Base-by-base conservation (phyloP, 805 yeast species). In the Starmerella vaccinii region DNA sequence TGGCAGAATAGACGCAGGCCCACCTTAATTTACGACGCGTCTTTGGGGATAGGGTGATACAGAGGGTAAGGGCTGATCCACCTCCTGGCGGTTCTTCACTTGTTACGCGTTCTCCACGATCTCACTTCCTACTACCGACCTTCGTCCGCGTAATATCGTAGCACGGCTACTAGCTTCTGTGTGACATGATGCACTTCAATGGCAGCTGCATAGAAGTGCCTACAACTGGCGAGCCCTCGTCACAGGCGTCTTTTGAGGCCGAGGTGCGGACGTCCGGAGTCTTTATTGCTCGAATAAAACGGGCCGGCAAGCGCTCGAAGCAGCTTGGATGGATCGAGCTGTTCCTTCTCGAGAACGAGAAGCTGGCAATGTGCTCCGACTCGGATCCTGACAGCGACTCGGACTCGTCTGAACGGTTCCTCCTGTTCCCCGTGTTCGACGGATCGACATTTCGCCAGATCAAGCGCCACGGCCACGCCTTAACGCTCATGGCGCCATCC, bases 401-500 rank as follows among this genome's bases (percentile, higher is more conserved):
- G 18, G 46, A 39, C 1, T 30, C 30, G 6, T 24, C 22, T 23
- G 48, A 45, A 24, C 33, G 35, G 24, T 29, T 34, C 23, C 48
- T 57, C 12, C 33, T 51, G 27, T 57, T 57, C 37, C 60, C 59
- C 2, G 30, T 50, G 12, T 21, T 57, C 29, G 15, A n/a, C 2
- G 57, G 59, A 1, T 35, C 52, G 5, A 50, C 46, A 37, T 55
- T 57, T 39, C 51, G 53, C 21, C 49, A 42, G 18, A 51, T 56
- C 27, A 53, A 48, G 40, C 59, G 60, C 12, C 59, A 56, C 33
- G 60, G 60, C 15, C 49, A 50, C 39, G 34, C 45, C 1, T 32
- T 57, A 4, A 53, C 55, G n/a, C 33, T 57, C 30, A 46, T 44
- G 15, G 54, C 60, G 22, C 15, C 43, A 18, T 46, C 51, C 4